Evolutionary conservation across 768 basidiomycete genomes (phyloP), one percentile per base, ranked within the genome.

Genomic region (Termitomyces sp.): DNA sequence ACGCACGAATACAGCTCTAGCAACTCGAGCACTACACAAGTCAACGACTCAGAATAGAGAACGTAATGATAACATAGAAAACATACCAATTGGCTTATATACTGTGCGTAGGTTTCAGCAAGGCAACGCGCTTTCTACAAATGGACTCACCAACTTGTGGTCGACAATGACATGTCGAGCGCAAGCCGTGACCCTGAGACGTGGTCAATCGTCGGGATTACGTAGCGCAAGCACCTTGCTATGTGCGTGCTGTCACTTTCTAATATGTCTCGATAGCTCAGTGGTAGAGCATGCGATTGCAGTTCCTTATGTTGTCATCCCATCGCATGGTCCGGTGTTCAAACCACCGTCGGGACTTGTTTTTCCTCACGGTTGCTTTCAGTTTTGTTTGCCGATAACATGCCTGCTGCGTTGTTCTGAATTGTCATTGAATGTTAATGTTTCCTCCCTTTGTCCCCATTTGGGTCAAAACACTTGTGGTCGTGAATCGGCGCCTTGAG

Each of bases 221-320:
- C 35, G 35, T 37, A 37, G 16, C 29, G n/a, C n/a, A n/a, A n/a
- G n/a, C n/a, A n/a, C n/a, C n/a, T n/a, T n/a, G n/a, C n/a, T n/a
- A n/a, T n/a, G n/a, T n/a, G n/a, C n/a, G n/a, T n/a, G 7, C 7
- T 29, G 29, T 7, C 29, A n/a, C 29, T 29, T 29, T 7, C 7
- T 29, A 7, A 29, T 29, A 19, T 7, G 57, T 58, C 51, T 58
- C 51, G 57, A 40, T 58, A 58, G 51, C 57, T 58, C 50, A 53
- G 57, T 53, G 57, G 57, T 58, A 58, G 50, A 58, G 57, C 57
- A 58, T 58, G 57, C 57, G 57, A 58, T 58, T 58, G 57, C 57
- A 58, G 56, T 19, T 4, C 29, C 3, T 29, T n/a, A n/a, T n/a
- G n/a, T n/a, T n/a, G n/a, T 29, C 29, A 29, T 29, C n/a, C 1